Evolutionary conservation across 371 early-diverging fungal species (phyloP).

Genomic region (Quaeritorhiza haematococci): DNA sequence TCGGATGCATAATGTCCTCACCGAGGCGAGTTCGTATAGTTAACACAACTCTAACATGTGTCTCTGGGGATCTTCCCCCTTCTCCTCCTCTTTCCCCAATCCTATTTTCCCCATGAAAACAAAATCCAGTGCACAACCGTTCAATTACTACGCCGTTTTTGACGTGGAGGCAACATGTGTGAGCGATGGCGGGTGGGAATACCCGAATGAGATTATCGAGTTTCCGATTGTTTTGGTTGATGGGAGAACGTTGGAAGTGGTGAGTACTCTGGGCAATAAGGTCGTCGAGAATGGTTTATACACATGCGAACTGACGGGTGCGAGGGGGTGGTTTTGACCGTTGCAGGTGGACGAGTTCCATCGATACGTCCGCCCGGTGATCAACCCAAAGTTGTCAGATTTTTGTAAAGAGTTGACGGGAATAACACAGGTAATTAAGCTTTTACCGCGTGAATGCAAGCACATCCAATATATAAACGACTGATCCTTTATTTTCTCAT

Average conservation of each 20-base stretch:
- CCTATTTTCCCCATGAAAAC: no score
- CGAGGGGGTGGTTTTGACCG: no score
- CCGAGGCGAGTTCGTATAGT: no score
- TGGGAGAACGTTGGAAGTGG: conserved; percentile 31
- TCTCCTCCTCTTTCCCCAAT: no score
- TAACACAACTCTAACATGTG: no score
- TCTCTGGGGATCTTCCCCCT: no score
- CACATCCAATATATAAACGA: background rate
- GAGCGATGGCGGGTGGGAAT: conserved; percentile 44
- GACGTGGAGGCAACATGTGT: conserved; percentile 80
- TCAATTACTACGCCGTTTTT: conserved; percentile 50
- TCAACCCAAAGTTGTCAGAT: conserved; percentile 58
- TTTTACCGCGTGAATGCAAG: background rate
- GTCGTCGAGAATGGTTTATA: no score
- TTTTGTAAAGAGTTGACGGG: conserved; percentile 76
- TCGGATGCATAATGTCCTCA: no score
- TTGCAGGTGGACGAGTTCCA: conserved; percentile 54
- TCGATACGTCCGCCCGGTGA: conserved; percentile 63
- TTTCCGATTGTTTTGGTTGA: conserved; percentile 72
- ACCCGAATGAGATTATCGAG: conserved; percentile 77
- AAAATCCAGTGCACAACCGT: conserved; percentile 16
- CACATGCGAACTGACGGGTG: no score
- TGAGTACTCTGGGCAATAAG: no score
- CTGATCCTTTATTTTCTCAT: background rate
- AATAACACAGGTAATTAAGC: conserved; percentile 39